Conservation (phyloP, 2,329 filamentous ascomycete genomes). For the Aspergillus carbonarius region DNA sequence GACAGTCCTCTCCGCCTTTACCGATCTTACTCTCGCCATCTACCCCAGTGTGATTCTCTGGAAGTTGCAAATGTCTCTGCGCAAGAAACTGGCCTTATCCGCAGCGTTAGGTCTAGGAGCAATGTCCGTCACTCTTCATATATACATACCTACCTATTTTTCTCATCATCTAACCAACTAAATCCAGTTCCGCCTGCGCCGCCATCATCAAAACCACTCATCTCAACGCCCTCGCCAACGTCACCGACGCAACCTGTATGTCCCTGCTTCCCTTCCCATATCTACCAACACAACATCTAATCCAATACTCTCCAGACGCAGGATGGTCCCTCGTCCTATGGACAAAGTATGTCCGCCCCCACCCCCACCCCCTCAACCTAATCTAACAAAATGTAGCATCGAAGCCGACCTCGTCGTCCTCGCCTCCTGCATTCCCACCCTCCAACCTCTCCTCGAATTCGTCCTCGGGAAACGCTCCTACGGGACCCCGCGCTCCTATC, state of each 20-base stretch:
- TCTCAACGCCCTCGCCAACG: constrained; percentile 26
- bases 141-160: no score
- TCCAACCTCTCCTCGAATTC: constrained; percentile 32
- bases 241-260: constrained; percentile 34
- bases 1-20: constrained; percentile 27
- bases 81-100: constrained; percentile 11
- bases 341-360: constrained; percentile 38
- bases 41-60: constrained; percentile 14
- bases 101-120: constrained; percentile 26
- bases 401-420: constrained; percentile 35
- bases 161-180: neutral
- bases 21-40: constrained; percentile 30
- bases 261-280: neutral
- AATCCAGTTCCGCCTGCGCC: constrained; percentile 27
- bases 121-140: constrained; percentile 18
- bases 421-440: constrained; percentile 36
- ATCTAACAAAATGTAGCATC: constrained; percentile 19
- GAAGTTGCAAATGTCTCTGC: constrained; percentile 7
- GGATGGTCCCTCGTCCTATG: constrained; percentile 46
- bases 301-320: constrained; percentile 6
- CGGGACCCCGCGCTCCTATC: constrained; percentile 8
- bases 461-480: constrained; percentile 15
- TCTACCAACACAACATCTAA: neutral
- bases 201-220: constrained; percentile 33
- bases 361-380: no score